Evolutionary conservation across 2,329 filamentous ascomycete species (phyloP), one percentile per base, ranked within the genome.

Genomic region (Arthrobotrys megalospora): DNA sequence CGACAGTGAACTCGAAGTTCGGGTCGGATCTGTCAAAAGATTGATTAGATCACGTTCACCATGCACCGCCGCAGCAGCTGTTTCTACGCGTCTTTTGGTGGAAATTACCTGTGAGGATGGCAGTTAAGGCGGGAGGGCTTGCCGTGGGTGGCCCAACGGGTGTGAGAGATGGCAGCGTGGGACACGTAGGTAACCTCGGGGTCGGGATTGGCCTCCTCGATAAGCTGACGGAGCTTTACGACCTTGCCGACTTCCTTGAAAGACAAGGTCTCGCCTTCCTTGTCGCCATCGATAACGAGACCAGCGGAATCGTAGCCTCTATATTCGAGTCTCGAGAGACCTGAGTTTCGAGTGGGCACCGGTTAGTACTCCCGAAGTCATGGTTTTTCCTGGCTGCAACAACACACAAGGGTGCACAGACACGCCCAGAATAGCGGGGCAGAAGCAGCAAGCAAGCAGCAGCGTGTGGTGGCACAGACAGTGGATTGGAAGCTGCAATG

Each of bases 161-260:
- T 99, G 91, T 99, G 96, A 85, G 96, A 93, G 88, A 99, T 98
- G 85, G 95, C 96, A 84, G 93, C 94, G 87, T 99, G 96, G 84
- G 94, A 97, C 86, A 98, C 96, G 85, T 97, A 98, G 84, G 94
- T 89, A 89, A 97, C 97, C 85, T 90, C 92, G 82, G 94, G 88
- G 86, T 99, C 93, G 86, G 94, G 89, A 83, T 93, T 89, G 84
- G 90, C 88, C 85, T 93, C 90, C 71, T 92, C 93, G 83, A 98
- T 95, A 85, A 98, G 91, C 87, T 94, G 88, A 89, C 93, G 96
- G 85, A 99, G 89, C 87, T 97, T 97, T 85, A 91, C 93, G 80
- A 99, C 96, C 90, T 99, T 99, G 88, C 96, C 96, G 80, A 99
- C 96, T 88, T 98, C 96, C 89, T 99, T 99, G 90, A 94, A 98